Base-by-base conservation (phyloP, 768 basidiomycete genomes). In the Neoboletus subvelutipes region DNA sequence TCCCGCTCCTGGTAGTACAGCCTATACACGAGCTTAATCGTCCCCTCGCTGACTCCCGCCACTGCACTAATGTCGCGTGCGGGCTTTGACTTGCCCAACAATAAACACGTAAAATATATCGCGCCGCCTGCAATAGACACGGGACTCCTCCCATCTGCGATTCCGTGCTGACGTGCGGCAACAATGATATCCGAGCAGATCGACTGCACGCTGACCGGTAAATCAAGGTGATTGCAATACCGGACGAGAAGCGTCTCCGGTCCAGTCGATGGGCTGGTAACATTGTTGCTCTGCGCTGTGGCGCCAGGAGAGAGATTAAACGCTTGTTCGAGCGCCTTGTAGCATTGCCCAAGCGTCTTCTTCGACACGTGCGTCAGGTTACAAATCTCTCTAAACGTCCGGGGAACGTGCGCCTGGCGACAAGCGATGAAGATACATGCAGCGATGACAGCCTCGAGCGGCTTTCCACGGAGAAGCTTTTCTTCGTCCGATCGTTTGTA, bases 341-440 rank as follows among this genome's bases (percentile, higher is more conserved):
- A 92, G 63, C 92, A 96, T 74, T 94, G 92, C n/a, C 92, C 92
- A 29, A 96, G 83, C 36, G 87, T 82, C 78, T 98, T 97, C 78
- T 98, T 98, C 68, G 91, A 88, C 57, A 98, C 96, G 64, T 90
- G 87, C 9, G 94, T 94, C 61, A 95, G 77, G 70, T 92, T 89
- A 75, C 92, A 94, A 47, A 97, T 95, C 77, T 97, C 97, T 67
- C 90, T 86, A 77, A 98, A 98, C 52, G 94, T 96, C 57, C 96
- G 82, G 0, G 92, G 92, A n/a, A 96, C 94, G 64, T 94, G 90
- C 9, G 91, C 94, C 73, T 95, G 92, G 37, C 96, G 83, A 71
- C 94, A 97, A 0, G 95, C 96, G 65, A 98, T 95, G 73, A 98
- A 97, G 68, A 98, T 95, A 75, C 96, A 98, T 1, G 96, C 95